phyloP scores from a whole-genome alignment of 495 filamentous ascomycete species.

The Neurospora sp. region DNA sequence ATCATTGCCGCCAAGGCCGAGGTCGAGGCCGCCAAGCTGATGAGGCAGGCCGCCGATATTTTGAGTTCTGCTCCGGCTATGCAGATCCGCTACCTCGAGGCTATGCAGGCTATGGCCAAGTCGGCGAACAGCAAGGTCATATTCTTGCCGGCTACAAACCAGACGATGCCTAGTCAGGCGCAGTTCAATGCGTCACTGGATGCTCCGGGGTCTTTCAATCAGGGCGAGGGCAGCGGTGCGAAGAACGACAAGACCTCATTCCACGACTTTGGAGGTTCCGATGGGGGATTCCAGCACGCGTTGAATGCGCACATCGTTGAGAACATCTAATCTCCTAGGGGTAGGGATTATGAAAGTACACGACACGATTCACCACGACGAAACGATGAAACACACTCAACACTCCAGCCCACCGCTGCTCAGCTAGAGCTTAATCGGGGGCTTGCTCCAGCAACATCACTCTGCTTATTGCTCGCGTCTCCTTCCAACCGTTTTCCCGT shows the following conservation, averaged over 20 bases:
- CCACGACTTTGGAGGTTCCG: constrained; percentile 37
- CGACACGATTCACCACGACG: no score
- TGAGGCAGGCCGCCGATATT: constrained; percentile 97
- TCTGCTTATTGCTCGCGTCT: not conserved
- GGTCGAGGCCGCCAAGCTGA: constrained; percentile 93
- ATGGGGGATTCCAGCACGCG: constrained; percentile 62
- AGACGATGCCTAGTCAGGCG: constrained; percentile 49
- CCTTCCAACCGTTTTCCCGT: not conserved
- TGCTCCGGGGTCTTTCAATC: constrained; percentile 6
- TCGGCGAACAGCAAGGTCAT: constrained; percentile 92
- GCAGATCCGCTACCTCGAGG: constrained; percentile 97
- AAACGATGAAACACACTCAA: no score
- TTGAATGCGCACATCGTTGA: constrained; percentile 81
- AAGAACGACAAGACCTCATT: constrained; percentile 7
- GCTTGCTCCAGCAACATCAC: not conserved
- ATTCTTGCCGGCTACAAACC: constrained; percentile 65
- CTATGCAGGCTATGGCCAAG: constrained; percentile 99
- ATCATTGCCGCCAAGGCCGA: constrained; percentile 95
- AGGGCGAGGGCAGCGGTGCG: constrained; percentile 11
- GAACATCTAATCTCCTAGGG: constrained; percentile 53
- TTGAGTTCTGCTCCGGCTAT: constrained; percentile 86
- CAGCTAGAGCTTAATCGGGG: not conserved
- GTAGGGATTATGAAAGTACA: no score
- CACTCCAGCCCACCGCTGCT: not conserved
- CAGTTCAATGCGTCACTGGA: constrained; percentile 24